Evolutionary conservation across 805 yeast species (phyloP), one percentile per base, ranked within the genome.

Genomic region (Yarrowia sp.): DNA sequence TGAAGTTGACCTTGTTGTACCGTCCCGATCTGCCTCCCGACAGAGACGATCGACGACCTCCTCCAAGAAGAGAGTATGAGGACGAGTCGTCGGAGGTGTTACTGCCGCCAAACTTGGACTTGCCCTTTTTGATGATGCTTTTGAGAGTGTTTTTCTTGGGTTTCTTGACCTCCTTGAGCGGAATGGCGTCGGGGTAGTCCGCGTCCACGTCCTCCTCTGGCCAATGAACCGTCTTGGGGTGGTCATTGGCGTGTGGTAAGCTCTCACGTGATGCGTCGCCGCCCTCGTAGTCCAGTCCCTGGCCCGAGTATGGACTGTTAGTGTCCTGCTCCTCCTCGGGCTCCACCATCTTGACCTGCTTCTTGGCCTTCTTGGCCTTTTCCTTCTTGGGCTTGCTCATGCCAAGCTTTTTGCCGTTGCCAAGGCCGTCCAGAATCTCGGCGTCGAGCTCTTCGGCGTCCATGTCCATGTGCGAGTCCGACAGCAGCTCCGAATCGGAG

Each of bases 41-140:
- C 10, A n/a, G 40, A 2, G 64, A 56, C 5, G 64, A 56, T 5
- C 64, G 38, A 16, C 65, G n/a, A 5, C 65, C 65, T 16, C 65
- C 65, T 1, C 64, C 64, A 22, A 56, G 40, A 26, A 56, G 49
- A 2, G 64, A 56, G 32, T 56, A 56, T 3, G 64, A 56, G 7
- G 64, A 56, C 22, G 49, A 56, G 40, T 56, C 64, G 8, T 56
- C 64, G n/a, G 38, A n/a, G 8, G 64, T 32, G 49, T 32, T 42
- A 26, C 32, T 26, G n/a, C 65, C 65, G 16, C 65, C 65, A 35
- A 49, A 63, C 36, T 63, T 63, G 48, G 56, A 48, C 50, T 63
- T 63, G 67, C 67, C 67, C 48, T 63, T 63, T 63, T 63, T 63
- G 46, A 63, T 48, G 56, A 63, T 49, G 32, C 56, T 48, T 41